phyloP scores from a whole-genome alignment of 306 rosid species.

The Acmispon strigosus region DNA sequence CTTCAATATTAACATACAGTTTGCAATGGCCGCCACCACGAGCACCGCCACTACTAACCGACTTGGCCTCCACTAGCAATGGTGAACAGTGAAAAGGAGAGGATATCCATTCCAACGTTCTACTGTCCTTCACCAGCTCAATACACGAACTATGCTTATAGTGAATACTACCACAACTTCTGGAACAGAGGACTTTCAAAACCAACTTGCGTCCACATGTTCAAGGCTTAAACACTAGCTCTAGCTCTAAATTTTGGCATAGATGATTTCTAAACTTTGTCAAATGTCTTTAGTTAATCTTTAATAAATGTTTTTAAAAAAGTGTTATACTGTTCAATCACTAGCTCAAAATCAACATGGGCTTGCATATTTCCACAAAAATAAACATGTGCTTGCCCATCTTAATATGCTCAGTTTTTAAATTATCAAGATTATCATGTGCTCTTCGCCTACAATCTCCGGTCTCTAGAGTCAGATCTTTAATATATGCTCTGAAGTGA shows the following conservation, averaged over 20 bases:
- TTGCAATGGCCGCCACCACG: not conserved
- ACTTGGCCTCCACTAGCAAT: conserved; percentile 34
- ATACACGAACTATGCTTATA: conserved; percentile 43
- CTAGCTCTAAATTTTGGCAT: not conserved
- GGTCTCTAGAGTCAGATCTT: too few species aligned
- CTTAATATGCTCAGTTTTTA: too few species aligned
- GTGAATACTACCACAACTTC: conserved; percentile 60
- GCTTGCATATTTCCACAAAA: too few species aligned
- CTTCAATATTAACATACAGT: too few species aligned
- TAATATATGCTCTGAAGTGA: too few species aligned
- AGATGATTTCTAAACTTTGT: not conserved
- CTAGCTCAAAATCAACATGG: too few species aligned
- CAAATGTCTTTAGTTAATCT: too few species aligned
- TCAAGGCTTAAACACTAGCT: conserved; percentile 3
- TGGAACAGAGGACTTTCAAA: conserved; percentile 61
- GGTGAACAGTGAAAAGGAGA: conserved; percentile 58
- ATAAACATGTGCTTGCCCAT: too few species aligned
- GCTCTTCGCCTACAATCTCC: too few species aligned
- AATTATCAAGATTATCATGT: too few species aligned
- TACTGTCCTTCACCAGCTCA: conserved; percentile 59
- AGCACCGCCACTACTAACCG: conserved; percentile 15
- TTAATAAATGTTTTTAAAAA: too few species aligned
- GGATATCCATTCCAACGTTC: conserved; percentile 78
- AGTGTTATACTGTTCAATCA: too few species aligned
- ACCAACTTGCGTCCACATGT: conserved; percentile 25